Percentiles rank a stretch among this genome's conserved stretches.
Evolutionary conservation across 2,329 filamentous ascomycete species (phyloP).

Genomic region (Westerdykella ornata): DNA sequence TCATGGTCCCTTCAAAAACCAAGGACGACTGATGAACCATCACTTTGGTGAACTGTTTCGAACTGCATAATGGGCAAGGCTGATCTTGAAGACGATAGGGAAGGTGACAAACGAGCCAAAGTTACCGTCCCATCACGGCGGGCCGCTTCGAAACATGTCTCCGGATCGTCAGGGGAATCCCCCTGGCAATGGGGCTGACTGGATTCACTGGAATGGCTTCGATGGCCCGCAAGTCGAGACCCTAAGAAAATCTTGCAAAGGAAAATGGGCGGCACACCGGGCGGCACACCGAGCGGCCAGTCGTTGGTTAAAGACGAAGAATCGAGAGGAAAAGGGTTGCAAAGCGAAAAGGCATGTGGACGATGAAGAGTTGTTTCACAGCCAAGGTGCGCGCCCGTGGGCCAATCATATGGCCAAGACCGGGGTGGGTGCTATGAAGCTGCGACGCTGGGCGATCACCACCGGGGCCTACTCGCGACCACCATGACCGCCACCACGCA

Average conservation of each 20-base stretch:
- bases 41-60: no score
- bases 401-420: not conserved
- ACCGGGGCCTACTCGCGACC: not conserved
- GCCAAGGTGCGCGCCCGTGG: not conserved
- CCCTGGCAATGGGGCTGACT: not conserved
- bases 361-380: not conserved
- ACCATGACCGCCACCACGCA: no score
- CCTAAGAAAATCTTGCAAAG: not conserved
- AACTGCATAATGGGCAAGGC: no score
- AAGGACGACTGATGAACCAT: not conserved
- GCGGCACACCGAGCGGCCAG: not conserved
- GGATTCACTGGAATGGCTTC: no score
- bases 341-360: no score
- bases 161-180: conserved; percentile 3
- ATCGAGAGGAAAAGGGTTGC: not conserved
- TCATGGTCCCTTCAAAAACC: no score
- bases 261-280: not conserved
- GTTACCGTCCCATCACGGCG: conserved; percentile 1
- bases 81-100: no score
- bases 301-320: not conserved
- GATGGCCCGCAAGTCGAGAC: not conserved
- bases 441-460: not conserved
- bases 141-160: conserved; percentile 10
- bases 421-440: no score
- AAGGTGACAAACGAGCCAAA: not conserved